Evolutionary conservation across 2,329 filamentous ascomycete genomes (phyloP), one percentile per base, ranked within the genome.

Genomic region (Penicillium capsulatum): DNA sequence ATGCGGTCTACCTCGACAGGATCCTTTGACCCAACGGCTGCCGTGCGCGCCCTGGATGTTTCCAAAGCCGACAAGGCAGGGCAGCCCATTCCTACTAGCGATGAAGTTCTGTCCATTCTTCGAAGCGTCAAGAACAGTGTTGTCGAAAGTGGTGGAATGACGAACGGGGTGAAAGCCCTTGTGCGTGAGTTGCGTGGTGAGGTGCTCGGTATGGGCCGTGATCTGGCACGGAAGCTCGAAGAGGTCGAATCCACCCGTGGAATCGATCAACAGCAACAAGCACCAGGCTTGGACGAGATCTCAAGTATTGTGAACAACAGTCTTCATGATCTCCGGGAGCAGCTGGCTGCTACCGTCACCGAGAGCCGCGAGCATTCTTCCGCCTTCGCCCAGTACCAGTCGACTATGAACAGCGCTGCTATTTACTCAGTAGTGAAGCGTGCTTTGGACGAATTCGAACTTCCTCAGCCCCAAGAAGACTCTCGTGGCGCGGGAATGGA

Each of bases 121-220:
- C 82, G 83, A 47, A 84, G 84, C 42, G 85, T 97, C 61, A 96
- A 94, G 61, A 89, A 94, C 60, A 95, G 89, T 53, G 85, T 96
- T 40, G 76, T 86, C 0, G 86, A 94, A 63, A 82, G 86, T 28
- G 91, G 91, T 42, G 88, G 90, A 4, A 76, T 96, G 36, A 95
- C 89, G 2, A 88, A 88, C 39, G 88, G 94, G 61, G 87, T 95
- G 48, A 97, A 97, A 66, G 83, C 87, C 3, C 75, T 95, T 7
- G 86, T 96, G 7, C 83, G 89, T 16, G 90, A 96, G 57, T 75
- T 97, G 24, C 83, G 91, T 15, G 90, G 89, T 2, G 91, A 97
- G 60, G 89, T 97, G 7, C 74, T 96, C 3, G 90, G 89, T 3
- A 96, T 96, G 90, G 91, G 91, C 3, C 78, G 91, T 40, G 89